Base-by-base conservation (phyloP, 768 basidiomycete species). In the Hygrophoropsis aurantiaca region DNA sequence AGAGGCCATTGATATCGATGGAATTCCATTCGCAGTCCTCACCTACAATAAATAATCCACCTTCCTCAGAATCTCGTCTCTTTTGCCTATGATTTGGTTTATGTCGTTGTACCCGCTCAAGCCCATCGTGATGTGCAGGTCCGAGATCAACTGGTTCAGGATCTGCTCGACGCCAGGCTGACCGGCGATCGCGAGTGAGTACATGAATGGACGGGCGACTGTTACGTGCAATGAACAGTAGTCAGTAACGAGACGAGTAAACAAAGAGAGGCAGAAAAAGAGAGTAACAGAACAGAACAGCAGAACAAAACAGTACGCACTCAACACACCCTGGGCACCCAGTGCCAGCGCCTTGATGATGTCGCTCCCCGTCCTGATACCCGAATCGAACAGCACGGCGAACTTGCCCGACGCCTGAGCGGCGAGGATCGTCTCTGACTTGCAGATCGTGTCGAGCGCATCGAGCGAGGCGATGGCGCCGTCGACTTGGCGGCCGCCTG, bases 271-370 rank as follows among this genome's bases (percentile, higher is more conserved):
- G 18, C 24, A 25, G 34, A 9, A 42, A 20, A 46, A 16, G 37
- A 36, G n/a, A 38, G 27, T 6, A 13, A 13, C 27, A 13, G 27
- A 13, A 30, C 27, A 13, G 27, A 2, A 13, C 5, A 35, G 3
- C 23, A 9, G 23, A 20, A 27, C 18, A 40, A 2, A 2, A 37
- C 21, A 21, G 19, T 6, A 75, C 87, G 55, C 54, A 90, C 82
- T 72, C 16, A 93, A 63, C 13, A 94, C 82, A 7, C 73, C 90
- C 55, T 94, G 85, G 7, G 93, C 92, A 34, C 93, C 91, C 0
- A 94, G 73, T 1, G 90, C 90, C 23, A 94, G 66, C 0, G 93
- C 92, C 64, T 90, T 89, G 65, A 91, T 74, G 38, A 93, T 79
- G 52, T 95, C 93, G 36, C 81, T 79, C 10, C 89, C 92, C 0